Evolutionary conservation across 1,139 yeast species (phyloP), one percentile per base, ranked within the genome.

Genomic region (Pichia sp.): DNA sequence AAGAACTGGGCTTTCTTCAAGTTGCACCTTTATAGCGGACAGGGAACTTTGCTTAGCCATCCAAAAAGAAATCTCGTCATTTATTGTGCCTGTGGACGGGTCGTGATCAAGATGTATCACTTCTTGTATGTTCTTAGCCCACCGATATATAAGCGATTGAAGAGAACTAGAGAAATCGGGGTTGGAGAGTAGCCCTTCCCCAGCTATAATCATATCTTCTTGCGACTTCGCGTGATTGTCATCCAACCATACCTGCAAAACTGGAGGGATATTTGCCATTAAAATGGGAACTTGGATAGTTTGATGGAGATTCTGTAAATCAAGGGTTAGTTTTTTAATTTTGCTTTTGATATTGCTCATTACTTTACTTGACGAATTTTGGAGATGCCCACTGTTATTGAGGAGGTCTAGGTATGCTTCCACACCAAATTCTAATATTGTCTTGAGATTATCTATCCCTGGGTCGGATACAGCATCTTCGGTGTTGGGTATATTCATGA

Each of bases 11-110:
- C 68, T 66, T 0, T 74, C 63, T 9, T 67, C 58, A 3, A 83
- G 58, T 53, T 86, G 96, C 2, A 64, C 64, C 35, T 72, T 72
- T 1, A 85, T 66, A 5, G 77, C 64, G 6, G 52, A 44, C 25
- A 88, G 60, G 0, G 87, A 79, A 1, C 61, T 55, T 49, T 84
- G 93, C 66, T 84, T 67, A 0, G 86, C 73, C 17, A 66, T 63
- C 96, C 97, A 88, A 50, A 84, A 88, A 35, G 69, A 74, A 11
- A 82, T 67, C 51, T 88, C 96, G 37, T 83, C 91, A 1, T 63
- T 49, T 0, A 87, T 74, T 50, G 87, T 87, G 0, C 85, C 87
- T 30, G 72, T 76, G 2, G 59, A 46, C 0, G 84, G 75, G 23
- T 69, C 69, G 37, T 70, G 71, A 20, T 66, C 56, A 29, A 79